Percentiles rank a stretch among this genome's conserved stretches.
Evolutionary conservation across 441 rosid species (phyloP).

Genomic region (Bruguiera hainesii): DNA sequence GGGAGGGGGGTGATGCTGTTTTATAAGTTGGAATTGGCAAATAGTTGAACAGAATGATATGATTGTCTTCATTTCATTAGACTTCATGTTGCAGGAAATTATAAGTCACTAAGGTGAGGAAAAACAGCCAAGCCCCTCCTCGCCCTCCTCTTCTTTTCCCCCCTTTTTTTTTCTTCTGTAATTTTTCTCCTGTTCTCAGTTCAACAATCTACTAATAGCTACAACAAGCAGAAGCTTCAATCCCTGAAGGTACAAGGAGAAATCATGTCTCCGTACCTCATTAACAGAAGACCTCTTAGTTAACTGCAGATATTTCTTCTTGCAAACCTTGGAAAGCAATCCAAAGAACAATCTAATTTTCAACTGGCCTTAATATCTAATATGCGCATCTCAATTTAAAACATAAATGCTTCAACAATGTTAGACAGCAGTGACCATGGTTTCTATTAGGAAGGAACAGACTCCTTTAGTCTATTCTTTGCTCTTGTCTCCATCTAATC

Average conservation of each 20-base stretch:
- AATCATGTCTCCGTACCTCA: background rate
- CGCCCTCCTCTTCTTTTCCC: background rate
- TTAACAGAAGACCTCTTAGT: background rate
- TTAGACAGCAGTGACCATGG: background rate
- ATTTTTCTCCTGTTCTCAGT: background rate
- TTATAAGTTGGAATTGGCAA: too few relatives aligned
- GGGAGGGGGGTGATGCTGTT: too few relatives aligned
- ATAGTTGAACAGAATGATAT: too few relatives aligned
- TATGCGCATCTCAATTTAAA: background rate
- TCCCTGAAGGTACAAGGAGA: background rate
- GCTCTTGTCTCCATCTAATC: constrained; percentile 1
- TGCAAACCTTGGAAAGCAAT: background rate
- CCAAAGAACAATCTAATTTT: background rate
- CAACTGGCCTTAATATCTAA: background rate
- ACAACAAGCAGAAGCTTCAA: background rate
- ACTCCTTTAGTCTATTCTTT: background rate
- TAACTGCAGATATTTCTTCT: background rate
- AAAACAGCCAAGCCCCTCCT: background rate
- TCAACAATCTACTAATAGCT: background rate
- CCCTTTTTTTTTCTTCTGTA: background rate
- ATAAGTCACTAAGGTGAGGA: background rate
- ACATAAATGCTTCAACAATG: background rate
- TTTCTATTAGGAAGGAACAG: background rate
- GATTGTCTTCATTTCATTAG: background rate
- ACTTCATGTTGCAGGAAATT: background rate